Percentiles rank a stretch among this genome's conserved stretches.
These are phyloP conservation scores for Ceratocystis papillata DNA, from an alignment of 2,329 filamentous ascomycete genomes.

Conservation along the genomic window DNA sequence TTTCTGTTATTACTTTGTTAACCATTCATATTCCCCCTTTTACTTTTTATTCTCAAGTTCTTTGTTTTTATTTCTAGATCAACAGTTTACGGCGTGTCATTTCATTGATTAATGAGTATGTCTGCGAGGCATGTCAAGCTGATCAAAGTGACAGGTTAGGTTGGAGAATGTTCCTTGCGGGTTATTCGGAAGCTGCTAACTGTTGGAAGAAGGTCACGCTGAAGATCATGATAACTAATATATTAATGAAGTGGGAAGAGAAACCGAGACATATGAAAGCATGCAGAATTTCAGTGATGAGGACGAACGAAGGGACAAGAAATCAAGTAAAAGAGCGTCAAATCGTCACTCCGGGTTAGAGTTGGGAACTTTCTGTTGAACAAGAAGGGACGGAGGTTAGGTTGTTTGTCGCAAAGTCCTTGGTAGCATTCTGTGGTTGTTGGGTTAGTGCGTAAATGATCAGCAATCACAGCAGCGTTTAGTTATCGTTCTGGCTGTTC, in stretches of 20 bases:
- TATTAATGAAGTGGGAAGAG: background rate
- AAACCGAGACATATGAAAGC: background rate
- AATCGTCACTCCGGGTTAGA: background rate
- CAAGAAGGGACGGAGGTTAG: too few relatives aligned
- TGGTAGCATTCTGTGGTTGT: too few relatives aligned
- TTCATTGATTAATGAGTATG: constrained; percentile 27
- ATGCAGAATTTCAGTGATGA: background rate
- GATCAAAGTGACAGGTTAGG: too few relatives aligned
- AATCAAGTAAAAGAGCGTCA: background rate
- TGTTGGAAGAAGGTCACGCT: background rate
- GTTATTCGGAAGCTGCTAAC: background rate
- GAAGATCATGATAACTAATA: background rate
- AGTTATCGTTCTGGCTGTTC: constrained; percentile 94
- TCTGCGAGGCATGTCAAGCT: too few relatives aligned
- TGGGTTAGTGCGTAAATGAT: background rate
- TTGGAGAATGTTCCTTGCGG: too few relatives aligned
- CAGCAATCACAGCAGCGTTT: constrained; percentile 28
- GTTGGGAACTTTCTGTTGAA: too few relatives aligned
- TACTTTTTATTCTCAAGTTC: constrained; percentile 17
- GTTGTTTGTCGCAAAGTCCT: too few relatives aligned
- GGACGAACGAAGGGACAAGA: background rate
- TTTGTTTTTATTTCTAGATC: constrained; percentile 11
- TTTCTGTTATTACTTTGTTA: constrained; percentile 25
- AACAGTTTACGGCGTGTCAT: constrained; percentile 26
- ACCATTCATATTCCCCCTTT: constrained; percentile 24